A percentile compares a stretch with the other conserved stretches of the same genome.
These are phyloP conservation scores for Microcos paniculata DNA, from an alignment of 345 rosid genomes.

Conservation along the genomic window DNA sequence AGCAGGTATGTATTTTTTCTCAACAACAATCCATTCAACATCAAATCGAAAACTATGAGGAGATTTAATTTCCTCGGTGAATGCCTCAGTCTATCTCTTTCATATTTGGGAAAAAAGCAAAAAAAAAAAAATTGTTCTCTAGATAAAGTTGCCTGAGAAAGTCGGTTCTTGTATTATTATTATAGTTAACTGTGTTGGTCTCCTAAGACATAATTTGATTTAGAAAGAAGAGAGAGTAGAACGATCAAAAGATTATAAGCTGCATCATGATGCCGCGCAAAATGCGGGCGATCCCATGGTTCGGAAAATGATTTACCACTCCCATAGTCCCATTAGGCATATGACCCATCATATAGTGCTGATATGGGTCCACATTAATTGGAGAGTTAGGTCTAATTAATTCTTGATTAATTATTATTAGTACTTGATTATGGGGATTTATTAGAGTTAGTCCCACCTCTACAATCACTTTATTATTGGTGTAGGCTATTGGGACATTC, in stretches of 20 bases:
- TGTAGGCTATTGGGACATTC: slow-evolving; percentile 10
- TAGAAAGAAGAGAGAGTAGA: not conserved
- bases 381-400: not conserved
- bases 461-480: not conserved
- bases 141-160: not conserved
- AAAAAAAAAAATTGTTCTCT: too few relatives aligned
- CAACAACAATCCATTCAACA: not conserved
- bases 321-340: too few relatives aligned
- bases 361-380: slow-evolving; percentile 23
- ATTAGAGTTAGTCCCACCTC: not conserved
- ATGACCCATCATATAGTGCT: slow-evolving; percentile 5
- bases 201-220: not conserved
- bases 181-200: not conserved
- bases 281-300: slow-evolving; percentile 12
- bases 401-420: not conserved
- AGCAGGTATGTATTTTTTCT: slow-evolving; percentile 62
- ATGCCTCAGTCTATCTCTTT: not conserved
- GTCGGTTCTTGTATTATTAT: not conserved
- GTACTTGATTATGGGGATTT: not conserved
- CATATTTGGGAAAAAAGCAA: not conserved
- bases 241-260: not conserved
- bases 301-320: not conserved
- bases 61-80: slow-evolving; percentile 6
- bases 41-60: slow-evolving; percentile 1
- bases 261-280: slow-evolving; percentile 22